Evolutionary conservation across 805 yeast genomes (phyloP), one percentile per base, ranked within the genome.

Genomic region (Jamesozyma gamospora): DNA sequence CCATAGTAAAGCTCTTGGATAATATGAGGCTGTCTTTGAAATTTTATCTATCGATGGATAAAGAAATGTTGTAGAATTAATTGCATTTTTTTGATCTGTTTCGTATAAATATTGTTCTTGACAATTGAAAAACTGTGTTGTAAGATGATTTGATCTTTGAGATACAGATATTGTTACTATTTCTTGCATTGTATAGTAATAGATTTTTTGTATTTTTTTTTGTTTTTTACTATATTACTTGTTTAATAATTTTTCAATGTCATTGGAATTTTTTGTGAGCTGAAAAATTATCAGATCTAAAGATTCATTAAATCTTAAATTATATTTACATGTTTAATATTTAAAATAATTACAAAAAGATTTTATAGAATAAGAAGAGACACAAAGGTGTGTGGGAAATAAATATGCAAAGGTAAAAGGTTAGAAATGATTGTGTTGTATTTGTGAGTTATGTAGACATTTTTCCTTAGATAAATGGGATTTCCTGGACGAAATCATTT

Each of bases 1-100:
- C 79, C 88, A 85, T n/a, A 86, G 51, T 28, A 86, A 51, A 0
- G 83, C 75, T 40, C 97, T 63, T 1, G 98, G 97, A n/a, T 80
- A 69, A 54, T 76, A 85, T n/a, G 77, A 72, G 0, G 72, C 71
- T 0, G 74, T 60, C 38, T 70, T 70, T 8, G 67, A 58, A 32
- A 66, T 45, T 2, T 46, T 41, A 28, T 65, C 61, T 1, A 63
- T 48, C 1, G 69, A 68, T 4, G 72, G 63, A 30, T 66, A 62
- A 45, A 77, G 67, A 43, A 69, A 69, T 3, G 77, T 65, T 14
- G 62, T 39, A 2, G 80, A 71, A 43, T 70, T 73, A 41, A 59
- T 55, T 4, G 18, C 51, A 41, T 32, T 51, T 40, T 11, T 27
- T 7, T 28, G 32, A 47, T 43, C 32, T 44, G 43, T 8, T 56